A percentile compares a stretch with the other conserved stretches of the same genome.
phyloP scores from a whole-genome alignment of 306 rosid species.

The Styphnolobium japonicum region DNA sequence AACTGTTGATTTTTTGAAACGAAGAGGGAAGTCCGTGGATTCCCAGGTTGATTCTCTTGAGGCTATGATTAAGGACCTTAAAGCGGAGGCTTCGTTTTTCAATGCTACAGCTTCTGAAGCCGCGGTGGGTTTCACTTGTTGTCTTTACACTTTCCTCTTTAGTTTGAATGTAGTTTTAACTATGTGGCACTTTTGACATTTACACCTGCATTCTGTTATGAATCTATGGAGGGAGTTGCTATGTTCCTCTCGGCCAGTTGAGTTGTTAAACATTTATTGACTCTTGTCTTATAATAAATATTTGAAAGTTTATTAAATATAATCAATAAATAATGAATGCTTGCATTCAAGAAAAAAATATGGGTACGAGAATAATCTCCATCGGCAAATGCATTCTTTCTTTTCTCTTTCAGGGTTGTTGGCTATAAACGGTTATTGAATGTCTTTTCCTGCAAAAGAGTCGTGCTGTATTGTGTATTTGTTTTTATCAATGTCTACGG shows the following conservation, averaged over 20 bases:
- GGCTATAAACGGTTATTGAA: background rate
- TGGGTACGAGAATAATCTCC: no score
- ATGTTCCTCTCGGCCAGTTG: no score
- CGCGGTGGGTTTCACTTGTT: conserved; percentile 33
- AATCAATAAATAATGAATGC: no score
- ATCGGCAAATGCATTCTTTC: no score
- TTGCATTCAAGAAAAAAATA: no score
- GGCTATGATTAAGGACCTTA: conserved; percentile 60
- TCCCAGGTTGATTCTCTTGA: conserved; percentile 67
- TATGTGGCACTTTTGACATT: background rate
- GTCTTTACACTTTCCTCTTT: background rate
- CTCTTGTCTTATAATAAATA: no score
- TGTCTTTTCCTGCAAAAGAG: background rate
- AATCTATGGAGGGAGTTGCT: no score
- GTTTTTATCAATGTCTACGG: background rate
- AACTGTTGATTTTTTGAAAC: conserved; percentile 69
- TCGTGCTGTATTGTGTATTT: background rate
- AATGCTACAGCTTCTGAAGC: conserved; percentile 56
- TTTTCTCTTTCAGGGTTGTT: background rate
- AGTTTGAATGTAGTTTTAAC: background rate
- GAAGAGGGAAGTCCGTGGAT: conserved; percentile 68
- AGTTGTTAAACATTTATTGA: no score
- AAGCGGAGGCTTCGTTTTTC: conserved; percentile 66
- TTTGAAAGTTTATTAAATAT: no score
- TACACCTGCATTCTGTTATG: background rate